phyloP scores from a whole-genome alignment of 805 yeast genomes.

The Metschnikowia vanudenii region DNA sequence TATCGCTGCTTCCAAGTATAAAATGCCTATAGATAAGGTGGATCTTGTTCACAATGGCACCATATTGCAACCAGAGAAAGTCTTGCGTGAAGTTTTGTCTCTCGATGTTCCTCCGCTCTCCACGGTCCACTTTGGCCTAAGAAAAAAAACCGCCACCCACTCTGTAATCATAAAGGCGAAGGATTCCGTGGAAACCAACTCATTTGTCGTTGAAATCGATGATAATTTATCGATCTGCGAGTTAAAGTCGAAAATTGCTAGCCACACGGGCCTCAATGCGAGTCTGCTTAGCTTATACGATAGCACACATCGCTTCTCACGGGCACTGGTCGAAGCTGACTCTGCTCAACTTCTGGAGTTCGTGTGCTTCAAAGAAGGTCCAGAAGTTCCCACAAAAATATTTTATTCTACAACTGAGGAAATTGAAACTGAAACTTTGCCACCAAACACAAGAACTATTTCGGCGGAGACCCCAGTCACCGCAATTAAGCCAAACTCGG shows the following conservation, averaged over 20 bases:
- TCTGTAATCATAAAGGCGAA: not conserved
- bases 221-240: conserved; percentile 2
- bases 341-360: conserved; percentile 3
- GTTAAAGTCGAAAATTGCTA: conserved; percentile 3
- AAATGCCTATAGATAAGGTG: not conserved
- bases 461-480: too few species aligned
- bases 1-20: conserved; percentile 16
- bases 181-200: not conserved
- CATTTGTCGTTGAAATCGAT: not conserved
- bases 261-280: not conserved
- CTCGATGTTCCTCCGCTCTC: conserved; percentile 31
- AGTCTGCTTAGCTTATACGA: conserved; percentile 2
- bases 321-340: not conserved
- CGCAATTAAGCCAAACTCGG: not conserved
- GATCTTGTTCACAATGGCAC: not conserved
- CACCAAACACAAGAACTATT: too few species aligned
- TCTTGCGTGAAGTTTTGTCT: too few species aligned
- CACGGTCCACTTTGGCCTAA: conserved; percentile 15
- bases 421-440: too few species aligned
- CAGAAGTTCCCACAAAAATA: not conserved
- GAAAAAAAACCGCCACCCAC: not conserved
- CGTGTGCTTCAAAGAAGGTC: not conserved
- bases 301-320: conserved; percentile 8
- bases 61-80: conserved; percentile 20
- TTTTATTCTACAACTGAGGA: not conserved